Evolutionary conservation across 805 yeast genomes (phyloP).

Genomic region (Metschnikowia santaceciliae): DNA sequence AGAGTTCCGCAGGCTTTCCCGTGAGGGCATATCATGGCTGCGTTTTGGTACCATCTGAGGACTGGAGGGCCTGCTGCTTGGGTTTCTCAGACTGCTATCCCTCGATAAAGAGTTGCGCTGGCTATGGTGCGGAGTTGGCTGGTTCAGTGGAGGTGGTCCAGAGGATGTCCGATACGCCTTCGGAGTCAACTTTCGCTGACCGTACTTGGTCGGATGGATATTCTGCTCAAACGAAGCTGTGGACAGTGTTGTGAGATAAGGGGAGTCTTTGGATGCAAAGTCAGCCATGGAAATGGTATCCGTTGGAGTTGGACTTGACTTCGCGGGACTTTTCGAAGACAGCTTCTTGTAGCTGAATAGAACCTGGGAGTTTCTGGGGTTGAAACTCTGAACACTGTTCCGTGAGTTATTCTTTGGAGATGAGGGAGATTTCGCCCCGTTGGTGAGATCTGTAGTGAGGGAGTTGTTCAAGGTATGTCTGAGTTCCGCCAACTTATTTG

Average conservation of each 20-base stretch:
- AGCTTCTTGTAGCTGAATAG: conserved; percentile 32
- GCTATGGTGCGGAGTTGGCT: background rate
- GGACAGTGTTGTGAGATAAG: conserved; percentile 18
- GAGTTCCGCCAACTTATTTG: conserved; percentile 24
- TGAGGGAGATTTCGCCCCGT: background rate
- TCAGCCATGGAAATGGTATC: conserved; percentile 4
- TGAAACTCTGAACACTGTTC: conserved; percentile 14
- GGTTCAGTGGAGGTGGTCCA: conserved; percentile 1
- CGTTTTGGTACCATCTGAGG: background rate
- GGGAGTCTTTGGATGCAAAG: conserved; percentile 18
- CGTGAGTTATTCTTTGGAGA: background rate
- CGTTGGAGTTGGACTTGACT: background rate
- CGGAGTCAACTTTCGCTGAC: conserved; percentile 12
- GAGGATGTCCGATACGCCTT: conserved; percentile 4
- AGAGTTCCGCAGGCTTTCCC: background rate
- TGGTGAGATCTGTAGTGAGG: background rate
- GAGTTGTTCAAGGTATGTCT: conserved; percentile 14
- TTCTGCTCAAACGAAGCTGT: conserved; percentile 10
- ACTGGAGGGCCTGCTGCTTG: background rate
- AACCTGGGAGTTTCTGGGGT: conserved; percentile 31
- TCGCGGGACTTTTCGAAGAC: conserved; percentile 4
- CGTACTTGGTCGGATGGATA: conserved; percentile 12
- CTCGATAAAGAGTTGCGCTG: background rate
- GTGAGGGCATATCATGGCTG: background rate
- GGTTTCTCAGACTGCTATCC: background rate